Conservation (phyloP, 1,139 yeast genomes). For the Zhuliangozyma parablackwelliae region DNA sequence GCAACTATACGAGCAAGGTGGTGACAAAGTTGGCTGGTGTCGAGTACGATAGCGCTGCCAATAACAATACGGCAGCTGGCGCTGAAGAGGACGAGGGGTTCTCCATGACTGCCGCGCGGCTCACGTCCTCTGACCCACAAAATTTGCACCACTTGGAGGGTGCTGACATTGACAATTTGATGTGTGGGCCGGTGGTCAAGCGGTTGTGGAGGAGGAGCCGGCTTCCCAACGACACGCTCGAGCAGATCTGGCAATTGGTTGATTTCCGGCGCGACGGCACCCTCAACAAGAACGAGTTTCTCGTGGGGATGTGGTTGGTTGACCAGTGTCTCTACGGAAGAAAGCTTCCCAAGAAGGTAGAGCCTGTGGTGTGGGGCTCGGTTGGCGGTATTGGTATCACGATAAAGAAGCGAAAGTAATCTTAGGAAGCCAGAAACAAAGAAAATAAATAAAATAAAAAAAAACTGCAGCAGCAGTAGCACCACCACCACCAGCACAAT, state of each 20-base stretch:
- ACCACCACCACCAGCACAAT: background rate
- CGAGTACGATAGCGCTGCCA: conserved; percentile 6
- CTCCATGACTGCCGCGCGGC: conserved; percentile 26
- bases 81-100: conserved; percentile 13
- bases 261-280: conserved; percentile 76
- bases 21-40: conserved; percentile 34
- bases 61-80: too few relatives aligned
- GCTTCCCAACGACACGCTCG: conserved; percentile 59
- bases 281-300: conserved; percentile 71
- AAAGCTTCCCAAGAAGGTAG: conserved; percentile 68
- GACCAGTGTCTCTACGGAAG: conserved; percentile 95
- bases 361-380: conserved; percentile 61
- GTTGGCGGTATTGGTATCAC: conserved; percentile 47
- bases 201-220: conserved; percentile 79
- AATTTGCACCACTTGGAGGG: conserved; percentile 30
- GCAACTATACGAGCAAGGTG: conserved; percentile 49
- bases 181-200: conserved; percentile 67
- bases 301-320: conserved; percentile 94
- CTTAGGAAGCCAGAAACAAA: background rate
- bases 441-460: background rate
- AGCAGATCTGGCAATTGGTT: conserved; percentile 73
- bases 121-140: conserved; percentile 24
- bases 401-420: conserved; percentile 25
- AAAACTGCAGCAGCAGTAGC: background rate
- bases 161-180: conserved; percentile 35